phyloP scores from a whole-genome alignment of 805 yeast genomes.

The Jamesozyma rosinii region DNA sequence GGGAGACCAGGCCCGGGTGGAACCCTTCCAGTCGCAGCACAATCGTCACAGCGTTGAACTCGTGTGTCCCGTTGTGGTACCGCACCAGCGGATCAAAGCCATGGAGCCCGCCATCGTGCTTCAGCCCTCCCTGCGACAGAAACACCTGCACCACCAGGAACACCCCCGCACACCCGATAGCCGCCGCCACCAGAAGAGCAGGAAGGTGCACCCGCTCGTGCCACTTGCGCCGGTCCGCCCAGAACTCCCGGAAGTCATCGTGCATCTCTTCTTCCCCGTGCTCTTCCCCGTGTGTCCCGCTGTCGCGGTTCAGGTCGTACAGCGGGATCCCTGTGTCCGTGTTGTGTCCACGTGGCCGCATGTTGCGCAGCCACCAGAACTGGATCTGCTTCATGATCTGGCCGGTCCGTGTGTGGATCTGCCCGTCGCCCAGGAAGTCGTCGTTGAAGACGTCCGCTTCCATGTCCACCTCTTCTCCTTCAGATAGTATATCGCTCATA shows the following conservation, averaged over 20 bases:
- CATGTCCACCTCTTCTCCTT: no score
- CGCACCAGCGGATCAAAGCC: conserved; percentile 15
- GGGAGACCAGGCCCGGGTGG: conserved; percentile 76
- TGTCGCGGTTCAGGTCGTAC: conserved; percentile 15
- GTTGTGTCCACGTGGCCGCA: not conserved
- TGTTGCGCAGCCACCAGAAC: conserved; percentile 4
- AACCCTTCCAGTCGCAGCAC: conserved; percentile 79
- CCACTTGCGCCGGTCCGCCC: not conserved
- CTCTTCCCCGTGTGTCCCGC: conserved; percentile 7
- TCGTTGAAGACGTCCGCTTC: not conserved
- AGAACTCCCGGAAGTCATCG: not conserved
- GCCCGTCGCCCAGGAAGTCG: conserved; percentile 1
- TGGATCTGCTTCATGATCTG: conserved; percentile 9
- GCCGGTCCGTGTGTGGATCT: conserved; percentile 9
- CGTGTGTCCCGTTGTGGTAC: conserved; percentile 51
- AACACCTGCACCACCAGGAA: not conserved
- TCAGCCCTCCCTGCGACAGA: not conserved
- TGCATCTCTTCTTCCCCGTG: conserved; percentile 1
- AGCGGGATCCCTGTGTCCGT: conserved; percentile 15
- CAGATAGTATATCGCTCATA: no score
- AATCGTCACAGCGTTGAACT: conserved; percentile 70
- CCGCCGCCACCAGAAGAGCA: not conserved
- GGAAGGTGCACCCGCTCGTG: not conserved
- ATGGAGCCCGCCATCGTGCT: not conserved
- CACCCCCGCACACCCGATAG: not conserved